phyloP scores from a whole-genome alignment of 106 monocot genomes.

The Apostasia shenzhenica region DNA sequence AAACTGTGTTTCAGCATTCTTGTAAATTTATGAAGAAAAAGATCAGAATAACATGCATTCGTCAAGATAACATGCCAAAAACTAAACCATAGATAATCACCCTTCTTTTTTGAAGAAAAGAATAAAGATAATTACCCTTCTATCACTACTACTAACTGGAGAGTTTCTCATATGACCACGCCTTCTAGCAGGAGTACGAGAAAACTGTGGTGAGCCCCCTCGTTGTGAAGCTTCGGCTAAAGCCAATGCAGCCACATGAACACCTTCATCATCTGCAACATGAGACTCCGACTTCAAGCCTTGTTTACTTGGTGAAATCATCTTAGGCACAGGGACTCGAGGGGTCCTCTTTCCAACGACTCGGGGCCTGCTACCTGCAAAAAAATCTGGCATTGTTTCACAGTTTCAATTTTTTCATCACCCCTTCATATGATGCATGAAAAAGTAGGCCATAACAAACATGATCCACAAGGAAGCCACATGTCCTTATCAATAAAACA shows the following conservation, averaged over 20 bases:
- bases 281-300: slow-evolving; percentile 30
- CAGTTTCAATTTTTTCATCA: not conserved
- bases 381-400: slow-evolving; percentile 33
- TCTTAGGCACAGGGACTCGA: slow-evolving; percentile 60
- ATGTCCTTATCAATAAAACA: no score
- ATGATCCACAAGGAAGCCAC: no score
- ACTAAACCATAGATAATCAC: not conserved
- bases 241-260: slow-evolving; percentile 89
- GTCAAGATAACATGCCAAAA: not conserved
- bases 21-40: slow-evolving; percentile 10
- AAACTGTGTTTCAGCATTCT: slow-evolving; percentile 51
- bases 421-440: no score
- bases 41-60: slow-evolving; percentile 1
- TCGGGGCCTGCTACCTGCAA: slow-evolving; percentile 65
- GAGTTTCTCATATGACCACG: slow-evolving; percentile 25
- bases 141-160: slow-evolving; percentile 41
- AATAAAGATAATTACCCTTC: slow-evolving; percentile 38
- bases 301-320: slow-evolving; percentile 24
- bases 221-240: slow-evolving; percentile 82
- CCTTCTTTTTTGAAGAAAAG: not conserved
- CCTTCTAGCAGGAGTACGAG: slow-evolving; percentile 54
- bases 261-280: slow-evolving; percentile 77
- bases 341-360: slow-evolving; percentile 99
- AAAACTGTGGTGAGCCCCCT: slow-evolving; percentile 89
- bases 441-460: no score